A percentile compares a stretch with the other conserved stretches of the same genome.
phyloP scores from a whole-genome alignment of 2,329 filamentous ascomycete genomes.

The Cryphonectria radicalis region DNA sequence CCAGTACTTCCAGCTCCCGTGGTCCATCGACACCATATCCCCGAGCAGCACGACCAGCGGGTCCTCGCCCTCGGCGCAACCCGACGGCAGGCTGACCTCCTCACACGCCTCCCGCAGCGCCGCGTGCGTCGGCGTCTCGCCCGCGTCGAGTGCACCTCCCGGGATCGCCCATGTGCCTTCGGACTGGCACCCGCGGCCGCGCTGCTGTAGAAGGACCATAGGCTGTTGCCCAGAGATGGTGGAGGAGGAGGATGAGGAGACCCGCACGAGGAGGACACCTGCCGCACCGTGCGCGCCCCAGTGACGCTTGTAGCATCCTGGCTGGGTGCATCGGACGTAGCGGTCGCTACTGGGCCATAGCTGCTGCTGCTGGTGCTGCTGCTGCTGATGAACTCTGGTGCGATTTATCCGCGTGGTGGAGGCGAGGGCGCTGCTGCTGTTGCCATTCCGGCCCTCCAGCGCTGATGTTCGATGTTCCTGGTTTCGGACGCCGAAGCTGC shows the following conservation, averaged over 20 bases:
- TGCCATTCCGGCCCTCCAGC: background rate
- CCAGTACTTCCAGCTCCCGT: slow-evolving; percentile 17
- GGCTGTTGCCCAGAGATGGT: background rate
- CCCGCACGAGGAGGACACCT: slow-evolving; percentile 11
- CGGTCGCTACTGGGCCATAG: slow-evolving; percentile 1
- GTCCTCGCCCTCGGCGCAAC: background rate
- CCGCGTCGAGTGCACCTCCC: slow-evolving; percentile 9
- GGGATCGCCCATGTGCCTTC: slow-evolving; percentile 21
- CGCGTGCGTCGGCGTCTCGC: slow-evolving; percentile 3
- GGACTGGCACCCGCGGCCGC: background rate
- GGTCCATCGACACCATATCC: slow-evolving; percentile 4
- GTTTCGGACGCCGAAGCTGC: background rate
- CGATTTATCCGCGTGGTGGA: background rate
- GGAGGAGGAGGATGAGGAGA: background rate
- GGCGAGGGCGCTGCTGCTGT: background rate
- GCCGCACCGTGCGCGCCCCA: slow-evolving; percentile 16
- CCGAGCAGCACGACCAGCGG: slow-evolving; percentile 1
- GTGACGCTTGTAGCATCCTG: slow-evolving; percentile 1
- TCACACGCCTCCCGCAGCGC: slow-evolving; percentile 16
- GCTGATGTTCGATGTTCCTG: background rate
- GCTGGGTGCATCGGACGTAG: slow-evolving; percentile 8
- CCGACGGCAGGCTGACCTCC: background rate
- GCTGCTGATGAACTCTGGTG: background rate
- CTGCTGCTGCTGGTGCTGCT: background rate
- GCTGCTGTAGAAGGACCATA: slow-evolving; percentile 10